Base-by-base conservation (phyloP, 345 rosid genomes). In the Kandelia obovata region DNA sequence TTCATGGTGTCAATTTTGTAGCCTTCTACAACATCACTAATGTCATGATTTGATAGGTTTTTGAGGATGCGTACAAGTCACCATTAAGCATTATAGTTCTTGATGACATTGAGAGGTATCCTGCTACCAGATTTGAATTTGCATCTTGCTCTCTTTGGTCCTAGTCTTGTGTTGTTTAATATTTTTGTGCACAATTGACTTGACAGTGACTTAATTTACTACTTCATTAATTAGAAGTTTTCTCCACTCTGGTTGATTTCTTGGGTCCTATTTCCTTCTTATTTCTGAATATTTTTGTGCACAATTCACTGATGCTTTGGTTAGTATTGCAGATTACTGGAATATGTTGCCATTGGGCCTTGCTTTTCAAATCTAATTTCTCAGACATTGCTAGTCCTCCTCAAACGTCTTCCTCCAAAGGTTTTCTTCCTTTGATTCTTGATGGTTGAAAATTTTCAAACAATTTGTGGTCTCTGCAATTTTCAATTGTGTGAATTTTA, bases 11-110 rank as follows among this genome's bases (percentile, higher is more conserved):
- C 20, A 64, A 67, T 26, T n/a, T 51, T 20, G 31, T 49, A 64
- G 15, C 53, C 13, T 37, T 57, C 21, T 53, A 5, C 28, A 21
- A 21, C 2, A 5, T 53, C 3, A 65, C n/a, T 58, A 34, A 67
- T 35, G 53, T 64, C 15, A 6, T 53, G 5, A 28, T 58, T 73
- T 67, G 10, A 66, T 77, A 95, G 99, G 94, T 92, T 47, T 96
- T 96, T 67, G 99, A 96, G 83, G 99, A 96, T 78, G 99, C 99
- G 20, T 96, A 92, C 78, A 96, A 88, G 82, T 96, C 98, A 47
- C 99, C 97, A 5, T 73, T 92, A 78, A 96, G 99, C 83, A 87
- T 90, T 71, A 88, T 96, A 75, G 75, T 96, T 78, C 99, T 96
- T 72, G 98, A 96, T 58, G 98, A 92, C 83, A 81, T 96, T 55